Percentiles rank a stretch among this genome's conserved stretches.
phyloP scores from a whole-genome alignment of 495 filamentous ascomycete genomes.

The Penicillium arizonense region DNA sequence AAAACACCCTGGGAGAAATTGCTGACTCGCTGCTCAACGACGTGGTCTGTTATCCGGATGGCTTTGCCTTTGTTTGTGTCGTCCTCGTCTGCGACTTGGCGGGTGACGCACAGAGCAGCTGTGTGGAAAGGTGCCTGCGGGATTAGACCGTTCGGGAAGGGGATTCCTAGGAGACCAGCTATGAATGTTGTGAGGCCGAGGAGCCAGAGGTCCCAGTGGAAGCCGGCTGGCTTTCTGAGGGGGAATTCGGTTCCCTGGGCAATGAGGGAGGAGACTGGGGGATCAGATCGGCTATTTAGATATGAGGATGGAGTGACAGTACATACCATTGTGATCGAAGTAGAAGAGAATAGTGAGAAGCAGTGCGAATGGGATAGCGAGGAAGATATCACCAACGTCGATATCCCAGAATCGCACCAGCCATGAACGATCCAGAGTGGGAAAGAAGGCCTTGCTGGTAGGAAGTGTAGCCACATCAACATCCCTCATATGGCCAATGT shows the following conservation, averaged over 20 bases:
- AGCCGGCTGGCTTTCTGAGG: conserved; percentile 85
- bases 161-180: conserved; percentile 80
- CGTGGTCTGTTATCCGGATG: conserved; percentile 61
- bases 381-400: conserved; percentile 68
- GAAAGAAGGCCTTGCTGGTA: conserved; percentile 75
- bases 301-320: not conserved
- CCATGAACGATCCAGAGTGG: conserved; percentile 77
- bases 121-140: conserved; percentile 96
- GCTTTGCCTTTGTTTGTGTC: conserved; percentile 61
- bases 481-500: conserved; percentile 73
- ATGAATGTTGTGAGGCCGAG: conserved; percentile 85
- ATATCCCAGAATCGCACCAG: conserved; percentile 89
- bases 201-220: conserved; percentile 95
- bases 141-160: conserved; percentile 89
- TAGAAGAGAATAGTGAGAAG: conserved; percentile 88
- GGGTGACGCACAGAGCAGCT: conserved; percentile 72
- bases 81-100: conserved; percentile 56
- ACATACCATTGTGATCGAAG: conserved; percentile 84
- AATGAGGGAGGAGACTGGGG: conserved; percentile 76
- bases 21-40: conserved; percentile 88
- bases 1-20: conserved; percentile 83
- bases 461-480: conserved; percentile 66
- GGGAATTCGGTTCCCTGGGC: conserved; percentile 93
- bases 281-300: not conserved
- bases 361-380: conserved; percentile 85